phyloP scores from a whole-genome alignment of 176 grass and related monocot species.

The Carex littledalei region DNA sequence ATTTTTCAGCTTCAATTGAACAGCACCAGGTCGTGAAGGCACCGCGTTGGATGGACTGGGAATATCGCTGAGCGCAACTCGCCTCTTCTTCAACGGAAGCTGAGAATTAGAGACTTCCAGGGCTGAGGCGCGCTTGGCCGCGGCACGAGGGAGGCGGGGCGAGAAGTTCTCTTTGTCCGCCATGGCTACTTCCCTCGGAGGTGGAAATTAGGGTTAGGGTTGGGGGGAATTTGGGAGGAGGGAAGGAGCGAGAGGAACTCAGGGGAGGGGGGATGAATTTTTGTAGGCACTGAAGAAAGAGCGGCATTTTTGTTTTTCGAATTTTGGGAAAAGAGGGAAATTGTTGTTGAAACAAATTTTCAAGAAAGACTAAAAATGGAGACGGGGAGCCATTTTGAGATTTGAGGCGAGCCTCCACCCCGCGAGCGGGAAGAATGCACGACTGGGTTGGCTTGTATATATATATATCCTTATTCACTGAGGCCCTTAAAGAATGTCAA shows the following conservation, averaged over 20 bases:
- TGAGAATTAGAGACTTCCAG: background rate
- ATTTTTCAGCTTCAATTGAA: conserved; percentile 13
- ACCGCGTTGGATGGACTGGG: conserved; percentile 33
- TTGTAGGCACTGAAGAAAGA: background rate
- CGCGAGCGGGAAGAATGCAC: too few species aligned
- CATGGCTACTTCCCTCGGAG: conserved; percentile 32
- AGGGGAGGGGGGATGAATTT: background rate
- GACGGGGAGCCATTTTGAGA: too few species aligned
- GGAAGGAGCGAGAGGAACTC: background rate
- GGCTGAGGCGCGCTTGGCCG: conserved; percentile 42
- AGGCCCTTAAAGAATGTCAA: too few species aligned
- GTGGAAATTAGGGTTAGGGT: background rate
- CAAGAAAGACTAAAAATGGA: too few species aligned
- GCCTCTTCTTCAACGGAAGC: conserved; percentile 43
- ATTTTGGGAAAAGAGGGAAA: background rate
- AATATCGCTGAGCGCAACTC: conserved; percentile 59
- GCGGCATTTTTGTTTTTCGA: background rate
- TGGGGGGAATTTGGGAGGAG: background rate
- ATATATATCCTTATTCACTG: too few species aligned
- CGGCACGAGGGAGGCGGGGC: conserved; percentile 42
- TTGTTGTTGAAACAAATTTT: too few species aligned
- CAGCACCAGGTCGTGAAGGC: background rate
- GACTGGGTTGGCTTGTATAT: too few species aligned
- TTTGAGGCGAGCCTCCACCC: too few species aligned
- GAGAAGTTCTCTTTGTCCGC: conserved; percentile 59